These are phyloP conservation scores for Osmanthus fragrans DNA, from an alignment of 257 asterid species.

Conservation along the genomic window DNA sequence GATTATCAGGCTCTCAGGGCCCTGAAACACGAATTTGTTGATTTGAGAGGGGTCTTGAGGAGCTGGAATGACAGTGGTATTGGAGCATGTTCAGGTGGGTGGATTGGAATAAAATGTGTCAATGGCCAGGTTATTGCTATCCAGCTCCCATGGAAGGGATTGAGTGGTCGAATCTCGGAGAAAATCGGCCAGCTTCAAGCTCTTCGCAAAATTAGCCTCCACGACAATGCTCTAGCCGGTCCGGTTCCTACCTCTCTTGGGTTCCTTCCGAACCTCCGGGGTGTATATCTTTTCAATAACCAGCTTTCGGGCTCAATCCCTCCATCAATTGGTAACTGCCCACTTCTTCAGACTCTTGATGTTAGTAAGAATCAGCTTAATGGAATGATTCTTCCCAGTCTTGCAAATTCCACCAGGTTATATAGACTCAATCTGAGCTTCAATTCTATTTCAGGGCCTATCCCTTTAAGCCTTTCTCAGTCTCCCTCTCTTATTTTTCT, in stretches of 20 bases:
- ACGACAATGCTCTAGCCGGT: constrained; percentile 67
- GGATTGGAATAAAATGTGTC: constrained; percentile 83
- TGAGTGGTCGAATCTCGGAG: constrained; percentile 77
- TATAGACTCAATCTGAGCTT: constrained; percentile 74
- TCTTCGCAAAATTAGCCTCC: constrained; percentile 83
- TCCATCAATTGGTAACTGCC: constrained; percentile 58
- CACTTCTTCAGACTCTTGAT: constrained; percentile 71
- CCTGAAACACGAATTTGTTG: constrained; percentile 47
- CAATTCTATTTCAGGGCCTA: constrained; percentile 67
- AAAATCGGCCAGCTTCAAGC: constrained; percentile 66
- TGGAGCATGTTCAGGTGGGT: constrained; percentile 71
- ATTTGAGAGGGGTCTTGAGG: constrained; percentile 47
- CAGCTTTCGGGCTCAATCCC: constrained; percentile 79
- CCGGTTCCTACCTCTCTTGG: constrained; percentile 62
- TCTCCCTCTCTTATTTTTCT: constrained; percentile 68
- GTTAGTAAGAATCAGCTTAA: constrained; percentile 69
- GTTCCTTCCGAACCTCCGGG: constrained; percentile 68
- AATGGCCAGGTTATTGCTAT: constrained; percentile 57
- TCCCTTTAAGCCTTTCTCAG: constrained; percentile 52
- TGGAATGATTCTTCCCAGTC: constrained; percentile 49
- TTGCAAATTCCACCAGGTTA: constrained; percentile 61
- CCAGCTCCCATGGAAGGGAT: constrained; percentile 56
- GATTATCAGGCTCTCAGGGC: constrained; percentile 50
- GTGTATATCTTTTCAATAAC: constrained; percentile 79
- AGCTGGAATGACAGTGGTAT: constrained; percentile 68